Conservation (phyloP, 352 stramenopile species). For the Globisporangium yorkense region DNA sequence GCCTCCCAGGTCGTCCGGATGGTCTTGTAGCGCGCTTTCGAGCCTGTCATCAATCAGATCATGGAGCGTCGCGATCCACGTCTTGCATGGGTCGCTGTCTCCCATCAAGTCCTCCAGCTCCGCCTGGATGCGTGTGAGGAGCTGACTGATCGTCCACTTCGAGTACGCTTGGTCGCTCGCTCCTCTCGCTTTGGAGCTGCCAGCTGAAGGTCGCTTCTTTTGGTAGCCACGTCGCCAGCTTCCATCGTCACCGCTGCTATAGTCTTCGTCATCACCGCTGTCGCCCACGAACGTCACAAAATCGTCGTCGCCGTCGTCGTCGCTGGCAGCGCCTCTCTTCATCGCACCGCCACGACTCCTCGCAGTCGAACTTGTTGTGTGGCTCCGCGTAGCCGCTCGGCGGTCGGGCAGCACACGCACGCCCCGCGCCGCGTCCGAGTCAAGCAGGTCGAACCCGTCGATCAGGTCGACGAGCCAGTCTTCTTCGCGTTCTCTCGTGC, state of each 20-base stretch:
- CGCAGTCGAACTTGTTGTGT: not conserved
- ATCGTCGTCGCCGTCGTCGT: slow-evolving; percentile 4
- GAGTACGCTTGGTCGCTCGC: slow-evolving; percentile 14
- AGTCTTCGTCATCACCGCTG: not conserved
- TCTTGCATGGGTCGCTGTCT: slow-evolving; percentile 15
- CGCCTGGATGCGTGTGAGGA: slow-evolving; percentile 30
- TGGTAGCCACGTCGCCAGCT: not conserved
- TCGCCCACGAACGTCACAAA: slow-evolving; percentile 9
- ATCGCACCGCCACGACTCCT: not conserved
- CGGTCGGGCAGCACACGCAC: not conserved
- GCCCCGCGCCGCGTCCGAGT: not conserved
- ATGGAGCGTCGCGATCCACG: slow-evolving; percentile 20
- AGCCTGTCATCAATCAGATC: slow-evolving; percentile 27
- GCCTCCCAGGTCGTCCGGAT: slow-evolving; percentile 10
- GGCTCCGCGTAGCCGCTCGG: not conserved
- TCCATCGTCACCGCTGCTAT: not conserved
- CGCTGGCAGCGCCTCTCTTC: not conserved
- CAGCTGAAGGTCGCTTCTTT: not conserved
- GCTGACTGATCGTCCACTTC: slow-evolving; percentile 43
- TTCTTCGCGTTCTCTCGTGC: slow-evolving; percentile 32
- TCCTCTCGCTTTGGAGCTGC: not conserved
- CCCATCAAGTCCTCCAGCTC: slow-evolving; percentile 21
- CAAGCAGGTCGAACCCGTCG: slow-evolving; percentile 33
- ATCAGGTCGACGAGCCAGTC: slow-evolving; percentile 51
- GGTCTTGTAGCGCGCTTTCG: slow-evolving; percentile 11